A percentile compares a stretch with the other conserved stretches of the same genome.
Evolutionary conservation across 2,329 filamentous ascomycete species (phyloP).

Genomic region (Emmonsiellopsis sp.): DNA sequence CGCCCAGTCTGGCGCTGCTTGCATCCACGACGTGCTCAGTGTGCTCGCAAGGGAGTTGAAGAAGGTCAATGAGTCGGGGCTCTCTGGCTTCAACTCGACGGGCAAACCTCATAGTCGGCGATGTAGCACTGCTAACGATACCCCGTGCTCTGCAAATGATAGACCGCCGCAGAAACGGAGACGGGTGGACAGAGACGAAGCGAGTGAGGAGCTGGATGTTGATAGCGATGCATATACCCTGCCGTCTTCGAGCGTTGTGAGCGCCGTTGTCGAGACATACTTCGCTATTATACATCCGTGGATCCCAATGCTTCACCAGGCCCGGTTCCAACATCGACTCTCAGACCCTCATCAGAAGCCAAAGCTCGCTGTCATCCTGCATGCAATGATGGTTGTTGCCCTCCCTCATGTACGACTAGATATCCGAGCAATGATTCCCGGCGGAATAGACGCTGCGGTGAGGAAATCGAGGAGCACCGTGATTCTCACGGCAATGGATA

Average conservation of each 20-base stretch:
- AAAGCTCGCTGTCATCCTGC: slow-evolving; percentile 23
- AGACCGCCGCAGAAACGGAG: not conserved
- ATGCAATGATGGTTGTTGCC: slow-evolving; percentile 22
- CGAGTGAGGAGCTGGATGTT: not conserved
- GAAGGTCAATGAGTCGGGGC: not conserved
- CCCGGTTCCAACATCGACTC: slow-evolving; percentile 19
- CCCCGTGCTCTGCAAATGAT: not conserved
- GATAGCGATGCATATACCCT: not conserved
- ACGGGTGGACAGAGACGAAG: not conserved
- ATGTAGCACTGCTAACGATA: not conserved
- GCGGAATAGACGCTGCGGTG: slow-evolving; percentile 3
- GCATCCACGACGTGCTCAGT: slow-evolving; percentile 1
- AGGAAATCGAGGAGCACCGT: slow-evolving; percentile 16
- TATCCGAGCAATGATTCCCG: not conserved
- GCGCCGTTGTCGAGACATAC: slow-evolving; percentile 28
- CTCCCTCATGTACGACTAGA: not conserved
- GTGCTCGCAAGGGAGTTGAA: not conserved
- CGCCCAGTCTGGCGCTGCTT: not conserved
- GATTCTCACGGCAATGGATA: slow-evolving; percentile 23
- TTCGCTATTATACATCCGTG: slow-evolving; percentile 34
- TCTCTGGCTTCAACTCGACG: not conserved
- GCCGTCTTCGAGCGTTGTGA: slow-evolving; percentile 10
- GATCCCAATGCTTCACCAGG: slow-evolving; percentile 31
- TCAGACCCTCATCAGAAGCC: no score
- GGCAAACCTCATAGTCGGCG: not conserved